Evolutionary conservation across 2,329 filamentous ascomycete species (phyloP).

Genomic region (Thielaviopsis punctulata): DNA sequence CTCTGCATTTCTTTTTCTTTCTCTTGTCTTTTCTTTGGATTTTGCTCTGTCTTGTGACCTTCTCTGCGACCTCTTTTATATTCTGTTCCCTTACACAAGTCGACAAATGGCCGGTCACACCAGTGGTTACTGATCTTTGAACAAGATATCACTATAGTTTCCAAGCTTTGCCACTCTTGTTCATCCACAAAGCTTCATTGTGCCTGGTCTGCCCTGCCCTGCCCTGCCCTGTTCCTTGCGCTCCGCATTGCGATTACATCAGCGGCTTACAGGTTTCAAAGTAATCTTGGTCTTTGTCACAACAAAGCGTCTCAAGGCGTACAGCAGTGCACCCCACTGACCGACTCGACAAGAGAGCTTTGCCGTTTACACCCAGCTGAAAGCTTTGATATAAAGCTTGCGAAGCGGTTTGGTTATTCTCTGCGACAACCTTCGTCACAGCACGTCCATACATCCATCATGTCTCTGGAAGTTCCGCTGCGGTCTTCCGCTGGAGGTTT

Average conservation of each 20-base stretch:
- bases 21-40: constrained; percentile 2
- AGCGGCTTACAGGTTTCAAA: background rate
- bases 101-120: background rate
- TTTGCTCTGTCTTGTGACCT: constrained; percentile 11
- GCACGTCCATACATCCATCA: constrained; percentile 18
- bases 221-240: background rate
- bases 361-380: background rate
- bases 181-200: background rate
- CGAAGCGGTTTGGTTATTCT: background rate
- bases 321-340: background rate
- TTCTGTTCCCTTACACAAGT: constrained; percentile 4
- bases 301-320: background rate
- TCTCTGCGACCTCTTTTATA: background rate
- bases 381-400: background rate
- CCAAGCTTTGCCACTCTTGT: background rate
- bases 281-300: background rate
- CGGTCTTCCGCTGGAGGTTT: constrained; percentile 35
- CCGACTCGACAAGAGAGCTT: background rate
- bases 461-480: constrained; percentile 46
- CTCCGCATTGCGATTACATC: background rate
- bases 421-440: background rate
- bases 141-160: background rate
- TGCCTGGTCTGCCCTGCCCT: no score
- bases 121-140: background rate
- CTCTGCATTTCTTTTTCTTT: background rate